Evolutionary conservation across 106 monocot species (phyloP).

Genomic region (Dendrobium officinale): DNA sequence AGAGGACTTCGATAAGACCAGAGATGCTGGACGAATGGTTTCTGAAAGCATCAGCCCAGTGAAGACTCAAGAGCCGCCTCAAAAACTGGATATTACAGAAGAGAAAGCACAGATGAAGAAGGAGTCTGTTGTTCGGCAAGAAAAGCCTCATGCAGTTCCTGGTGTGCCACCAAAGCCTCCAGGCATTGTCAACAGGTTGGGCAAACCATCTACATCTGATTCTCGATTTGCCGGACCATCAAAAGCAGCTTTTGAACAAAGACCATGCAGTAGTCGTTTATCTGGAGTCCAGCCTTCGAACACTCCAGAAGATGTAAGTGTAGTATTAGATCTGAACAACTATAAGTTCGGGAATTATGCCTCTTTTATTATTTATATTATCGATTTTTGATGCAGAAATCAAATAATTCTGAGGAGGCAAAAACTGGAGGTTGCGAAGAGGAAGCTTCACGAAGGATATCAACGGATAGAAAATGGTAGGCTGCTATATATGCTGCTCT

Average conservation of each 20-base stretch:
- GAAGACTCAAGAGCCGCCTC: constrained; percentile 17
- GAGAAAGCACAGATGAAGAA: constrained; percentile 7
- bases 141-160: constrained; percentile 12
- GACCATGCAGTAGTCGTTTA: not conserved
- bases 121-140: constrained; percentile 7
- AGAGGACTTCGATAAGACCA: constrained; percentile 14
- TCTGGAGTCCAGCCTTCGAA: not conserved
- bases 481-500: not conserved
- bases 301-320: constrained; percentile 39
- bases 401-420: constrained; percentile 18
- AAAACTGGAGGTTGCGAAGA: constrained; percentile 66
- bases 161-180: not conserved
- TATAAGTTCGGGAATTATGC: not conserved
- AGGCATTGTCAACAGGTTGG: not conserved
- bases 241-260: constrained; percentile 2
- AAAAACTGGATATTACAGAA: not conserved
- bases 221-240: constrained; percentile 9
- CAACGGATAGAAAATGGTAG: not conserved
- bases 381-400: not conserved
- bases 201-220: not conserved
- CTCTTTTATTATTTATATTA: not conserved
- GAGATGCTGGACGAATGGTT: constrained; percentile 9
- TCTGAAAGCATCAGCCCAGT: constrained; percentile 10
- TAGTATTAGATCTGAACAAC: not conserved
- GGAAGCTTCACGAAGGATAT: constrained; percentile 78